phyloP scores from a whole-genome alignment of 345 rosid species.

The Hibiscus syriacus region DNA sequence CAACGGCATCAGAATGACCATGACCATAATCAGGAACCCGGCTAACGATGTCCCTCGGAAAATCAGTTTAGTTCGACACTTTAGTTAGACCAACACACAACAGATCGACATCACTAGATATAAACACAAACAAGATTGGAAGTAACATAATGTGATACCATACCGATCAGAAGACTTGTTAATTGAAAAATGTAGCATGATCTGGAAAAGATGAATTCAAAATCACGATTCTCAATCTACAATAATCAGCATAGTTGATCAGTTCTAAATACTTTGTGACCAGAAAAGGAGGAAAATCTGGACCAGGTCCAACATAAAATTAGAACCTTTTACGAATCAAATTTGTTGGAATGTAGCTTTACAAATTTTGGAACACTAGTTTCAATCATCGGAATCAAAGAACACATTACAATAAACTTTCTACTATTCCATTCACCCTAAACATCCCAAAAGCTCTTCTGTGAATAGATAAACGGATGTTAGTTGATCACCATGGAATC shows the following conservation, averaged over 20 bases:
- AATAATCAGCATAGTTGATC: background rate
- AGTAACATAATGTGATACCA: background rate
- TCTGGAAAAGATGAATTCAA: background rate
- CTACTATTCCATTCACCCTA: background rate
- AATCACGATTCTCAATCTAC: background rate
- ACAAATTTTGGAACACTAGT: background rate
- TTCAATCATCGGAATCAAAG: background rate
- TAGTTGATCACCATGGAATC: background rate
- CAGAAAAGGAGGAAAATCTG: background rate
- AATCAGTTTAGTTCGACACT: constrained; percentile 30
- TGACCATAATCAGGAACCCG: no score
- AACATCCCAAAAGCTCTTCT: background rate
- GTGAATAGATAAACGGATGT: background rate
- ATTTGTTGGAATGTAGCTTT: background rate
- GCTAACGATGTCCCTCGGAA: constrained; percentile 83
- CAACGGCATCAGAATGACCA: no score
- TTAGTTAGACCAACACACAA: constrained; percentile 3
- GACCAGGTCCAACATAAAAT: background rate
- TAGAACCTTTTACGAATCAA: no score
- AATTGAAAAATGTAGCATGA: background rate
- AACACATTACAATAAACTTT: background rate
- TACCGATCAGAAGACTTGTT: background rate
- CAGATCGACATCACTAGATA: background rate
- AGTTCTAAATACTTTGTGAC: background rate
- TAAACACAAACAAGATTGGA: background rate